Evolutionary conservation across 1,284 basidiomycete genomes (phyloP).

Genomic region (Leucoagaricus sp.): DNA sequence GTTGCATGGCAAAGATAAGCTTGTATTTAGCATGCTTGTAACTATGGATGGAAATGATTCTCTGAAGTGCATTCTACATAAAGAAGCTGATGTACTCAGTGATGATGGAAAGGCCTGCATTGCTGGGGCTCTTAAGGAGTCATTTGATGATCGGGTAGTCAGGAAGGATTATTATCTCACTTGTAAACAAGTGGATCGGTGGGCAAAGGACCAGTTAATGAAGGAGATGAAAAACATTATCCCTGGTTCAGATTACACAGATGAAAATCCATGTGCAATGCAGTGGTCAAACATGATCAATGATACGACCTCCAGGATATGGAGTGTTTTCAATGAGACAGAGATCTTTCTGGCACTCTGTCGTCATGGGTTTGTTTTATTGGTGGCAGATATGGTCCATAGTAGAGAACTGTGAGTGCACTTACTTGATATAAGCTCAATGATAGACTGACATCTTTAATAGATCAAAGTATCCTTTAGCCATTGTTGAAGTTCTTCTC

Average conservation of each 20-base stretch:
- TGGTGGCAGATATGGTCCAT: slow-evolving; percentile 23
- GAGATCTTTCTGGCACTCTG: slow-evolving; percentile 30
- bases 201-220: not conserved
- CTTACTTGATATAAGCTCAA: not conserved
- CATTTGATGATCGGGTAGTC: not conserved
- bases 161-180: not conserved
- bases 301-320: slow-evolving; percentile 24
- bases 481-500: slow-evolving; percentile 27
- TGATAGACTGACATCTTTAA: not conserved
- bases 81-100: not conserved
- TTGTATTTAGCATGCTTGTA: not conserved
- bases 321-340: slow-evolving; percentile 32
- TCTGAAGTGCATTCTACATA: not conserved
- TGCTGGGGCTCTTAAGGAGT: not conserved
- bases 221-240: not conserved
- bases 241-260: too few relatives aligned
- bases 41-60: too few relatives aligned
- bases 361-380: slow-evolving; percentile 19
- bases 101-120: not conserved
- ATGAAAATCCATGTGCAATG: slow-evolving; percentile 18
- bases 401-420: slow-evolving; percentile 25
- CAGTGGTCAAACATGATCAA: too few relatives aligned
- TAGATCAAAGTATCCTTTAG: slow-evolving; percentile 37
- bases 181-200: not conserved
- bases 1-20: not conserved